phyloP scores from a whole-genome alignment of 2,329 filamentous ascomycete genomes.

The Reticulascus tulasneorum region DNA sequence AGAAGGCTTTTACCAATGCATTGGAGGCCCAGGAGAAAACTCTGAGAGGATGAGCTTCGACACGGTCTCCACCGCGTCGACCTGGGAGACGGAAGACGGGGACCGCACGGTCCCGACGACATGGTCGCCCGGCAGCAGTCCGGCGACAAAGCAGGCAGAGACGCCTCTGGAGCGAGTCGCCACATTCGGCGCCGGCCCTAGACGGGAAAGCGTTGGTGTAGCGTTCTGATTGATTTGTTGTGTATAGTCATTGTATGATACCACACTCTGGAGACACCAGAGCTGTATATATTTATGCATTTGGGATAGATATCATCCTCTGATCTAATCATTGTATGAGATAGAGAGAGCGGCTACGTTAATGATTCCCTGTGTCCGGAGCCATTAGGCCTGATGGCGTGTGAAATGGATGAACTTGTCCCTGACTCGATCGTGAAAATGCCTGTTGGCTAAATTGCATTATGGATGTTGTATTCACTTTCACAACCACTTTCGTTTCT shows the following conservation, averaged over 20 bases:
- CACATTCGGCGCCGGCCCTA: slow-evolving; percentile 11
- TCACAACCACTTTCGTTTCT: too few relatives aligned
- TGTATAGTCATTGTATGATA: slow-evolving; percentile 11
- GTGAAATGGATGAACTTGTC: too few relatives aligned
- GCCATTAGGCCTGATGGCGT: too few relatives aligned
- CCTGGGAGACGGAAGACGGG: slow-evolving; percentile 44
- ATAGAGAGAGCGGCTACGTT: too few relatives aligned
- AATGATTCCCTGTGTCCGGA: too few relatives aligned
- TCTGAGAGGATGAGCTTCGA: slow-evolving; percentile 37
- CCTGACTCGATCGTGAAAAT: too few relatives aligned
- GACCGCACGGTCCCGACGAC: slow-evolving; percentile 43
- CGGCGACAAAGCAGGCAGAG: slow-evolving; percentile 33
- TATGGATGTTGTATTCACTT: too few relatives aligned
- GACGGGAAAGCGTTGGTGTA: slow-evolving; percentile 9
- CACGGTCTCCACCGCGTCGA: slow-evolving; percentile 44
- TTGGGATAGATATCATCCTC: too few relatives aligned
- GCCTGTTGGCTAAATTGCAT: too few relatives aligned
- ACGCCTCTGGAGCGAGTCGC: slow-evolving; percentile 19
- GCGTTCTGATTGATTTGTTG: slow-evolving; percentile 7
- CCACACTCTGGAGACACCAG: slow-evolving; percentile 5
- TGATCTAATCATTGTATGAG: too few relatives aligned
- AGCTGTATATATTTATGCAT: background rate
- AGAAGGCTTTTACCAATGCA: slow-evolving; percentile 58
- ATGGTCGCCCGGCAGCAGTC: slow-evolving; percentile 44
- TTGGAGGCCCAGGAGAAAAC: slow-evolving; percentile 31